Percentiles rank a stretch among this genome's conserved stretches.
These are phyloP conservation scores for Aureobasidium sp. DNA, from an alignment of 2,329 filamentous ascomycete species.

Conservation along the genomic window DNA sequence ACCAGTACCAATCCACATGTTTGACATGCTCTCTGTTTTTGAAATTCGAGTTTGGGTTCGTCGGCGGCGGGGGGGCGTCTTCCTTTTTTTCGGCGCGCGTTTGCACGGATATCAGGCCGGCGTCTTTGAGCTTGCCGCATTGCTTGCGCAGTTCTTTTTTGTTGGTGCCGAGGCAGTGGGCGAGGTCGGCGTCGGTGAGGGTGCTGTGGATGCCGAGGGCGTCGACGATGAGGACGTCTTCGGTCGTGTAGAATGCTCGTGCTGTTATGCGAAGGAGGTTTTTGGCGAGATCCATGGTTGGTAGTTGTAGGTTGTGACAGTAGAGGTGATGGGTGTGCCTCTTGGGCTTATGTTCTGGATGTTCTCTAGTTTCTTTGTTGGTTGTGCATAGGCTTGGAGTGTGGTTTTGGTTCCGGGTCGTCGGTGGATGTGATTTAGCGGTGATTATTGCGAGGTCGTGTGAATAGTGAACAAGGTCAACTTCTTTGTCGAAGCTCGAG, in stretches of 20 bases:
- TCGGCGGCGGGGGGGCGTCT: slow-evolving; percentile 19
- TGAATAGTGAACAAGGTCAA: background rate
- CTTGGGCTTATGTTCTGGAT: background rate
- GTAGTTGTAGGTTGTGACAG: background rate
- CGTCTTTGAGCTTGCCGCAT: slow-evolving; percentile 74
- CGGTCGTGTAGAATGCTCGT: slow-evolving; percentile 78
- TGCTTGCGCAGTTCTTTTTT: slow-evolving; percentile 86
- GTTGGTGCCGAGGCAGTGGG: slow-evolving; percentile 79
- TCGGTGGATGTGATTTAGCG: background rate
- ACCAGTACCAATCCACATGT: slow-evolving; percentile 83
- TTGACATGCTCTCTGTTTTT: slow-evolving; percentile 26
- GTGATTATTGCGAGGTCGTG: background rate
- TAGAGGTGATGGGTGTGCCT: background rate
- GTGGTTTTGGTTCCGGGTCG: background rate
- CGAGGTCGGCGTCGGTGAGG: slow-evolving; percentile 79
- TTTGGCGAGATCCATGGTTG: slow-evolving; percentile 52
- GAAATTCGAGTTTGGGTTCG: slow-evolving; percentile 17
- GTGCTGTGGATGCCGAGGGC: slow-evolving; percentile 65
- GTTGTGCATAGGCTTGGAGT: background rate
- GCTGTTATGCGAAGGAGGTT: slow-evolving; percentile 78
- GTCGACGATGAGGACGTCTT: slow-evolving; percentile 74
- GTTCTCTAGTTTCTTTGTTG: background rate
- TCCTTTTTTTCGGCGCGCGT: slow-evolving; percentile 32
- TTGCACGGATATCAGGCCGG: slow-evolving; percentile 75
- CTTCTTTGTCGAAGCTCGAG: background rate